Base-by-base conservation (phyloP, 495 filamentous ascomycete genomes). In the Podospora appendiculata region DNA sequence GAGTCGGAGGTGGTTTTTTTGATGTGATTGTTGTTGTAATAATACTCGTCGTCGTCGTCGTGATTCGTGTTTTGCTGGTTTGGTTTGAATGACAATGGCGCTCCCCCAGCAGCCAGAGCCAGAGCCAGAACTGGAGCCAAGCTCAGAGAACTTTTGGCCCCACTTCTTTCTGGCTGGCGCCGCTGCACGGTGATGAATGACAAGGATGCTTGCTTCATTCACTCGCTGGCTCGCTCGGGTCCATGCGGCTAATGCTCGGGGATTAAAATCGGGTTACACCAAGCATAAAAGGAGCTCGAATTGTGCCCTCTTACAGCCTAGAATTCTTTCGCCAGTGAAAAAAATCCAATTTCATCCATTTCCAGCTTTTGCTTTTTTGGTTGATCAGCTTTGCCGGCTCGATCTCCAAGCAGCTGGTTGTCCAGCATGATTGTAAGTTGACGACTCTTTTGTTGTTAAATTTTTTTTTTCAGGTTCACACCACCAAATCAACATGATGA, bases 401-500 rank as follows among this genome's bases (percentile, higher is more conserved):
- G 25, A 25, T 25, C 25, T 5, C 25, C 2, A 25, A 25, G 2
- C 25, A 25, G 25, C 25, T 25, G 25, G 25, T 25, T 25, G 25
- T 41, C 25, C 55, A 49, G 36, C 41, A 51, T 54, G 56, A 63
- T 53, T 54, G 62, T 65, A 49, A 61, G 62, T 65, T 25, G 33
- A 16, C 32, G 10, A 14, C 42, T 49, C 9, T 34, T 34, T 25
- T 40, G 7, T 44, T 18, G n/a, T 35, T 35, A n/a, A n/a, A n/a
- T 19, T 11, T 10, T 52, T 36, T 46, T 18, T 7, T 32, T 25
- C 52, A 32, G 12, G 8, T 6, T 42, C 34, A 2, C 5, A 5
- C 25, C 2, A 25, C 25, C 25, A 25, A 25, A 25, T 5, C 47
- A 48, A 52, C 44, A 51, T 65, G 51, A 70, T 77, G 76, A 79